Evolutionary conservation across 2,329 filamentous ascomycete species (phyloP).

Genomic region (Talaromyces sp.): DNA sequence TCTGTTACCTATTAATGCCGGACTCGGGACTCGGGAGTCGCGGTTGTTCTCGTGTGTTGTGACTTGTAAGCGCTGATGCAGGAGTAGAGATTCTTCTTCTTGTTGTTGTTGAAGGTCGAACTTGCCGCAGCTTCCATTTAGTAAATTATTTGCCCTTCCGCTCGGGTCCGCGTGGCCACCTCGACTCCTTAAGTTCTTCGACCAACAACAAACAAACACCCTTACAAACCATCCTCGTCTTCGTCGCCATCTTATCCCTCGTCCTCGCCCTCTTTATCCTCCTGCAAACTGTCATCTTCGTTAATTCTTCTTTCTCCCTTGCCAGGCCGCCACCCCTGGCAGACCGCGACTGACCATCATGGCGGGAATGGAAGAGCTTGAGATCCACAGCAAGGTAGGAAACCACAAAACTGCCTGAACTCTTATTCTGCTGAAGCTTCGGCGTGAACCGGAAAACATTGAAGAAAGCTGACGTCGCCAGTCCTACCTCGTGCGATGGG

Average conservation of each 20-base stretch:
- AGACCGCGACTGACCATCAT: constrained; percentile 42
- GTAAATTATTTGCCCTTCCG: too few relatives aligned
- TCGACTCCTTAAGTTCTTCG: not conserved
- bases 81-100: not conserved
- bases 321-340: not conserved
- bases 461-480: constrained; percentile 31
- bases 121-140: not conserved
- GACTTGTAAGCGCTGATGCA: not conserved
- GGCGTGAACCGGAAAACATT: constrained; percentile 2
- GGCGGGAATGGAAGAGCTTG: constrained; percentile 93
- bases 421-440: not conserved
- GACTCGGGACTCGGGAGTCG: not conserved
- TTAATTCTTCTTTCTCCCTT: not conserved
- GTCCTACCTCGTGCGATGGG: constrained; percentile 98
- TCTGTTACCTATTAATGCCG: not conserved
- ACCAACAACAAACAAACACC: too few relatives aligned
- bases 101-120: not conserved
- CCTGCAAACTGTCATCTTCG: not conserved
- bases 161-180: not conserved
- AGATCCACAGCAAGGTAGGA: constrained; percentile 92
- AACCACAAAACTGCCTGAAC: not conserved
- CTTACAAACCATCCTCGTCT: not conserved
- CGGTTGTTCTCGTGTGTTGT: not conserved
- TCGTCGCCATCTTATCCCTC: not conserved
- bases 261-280: not conserved